phyloP scores from a whole-genome alignment of 176 grass and related monocot genomes.

The Pharus latifolius region DNA sequence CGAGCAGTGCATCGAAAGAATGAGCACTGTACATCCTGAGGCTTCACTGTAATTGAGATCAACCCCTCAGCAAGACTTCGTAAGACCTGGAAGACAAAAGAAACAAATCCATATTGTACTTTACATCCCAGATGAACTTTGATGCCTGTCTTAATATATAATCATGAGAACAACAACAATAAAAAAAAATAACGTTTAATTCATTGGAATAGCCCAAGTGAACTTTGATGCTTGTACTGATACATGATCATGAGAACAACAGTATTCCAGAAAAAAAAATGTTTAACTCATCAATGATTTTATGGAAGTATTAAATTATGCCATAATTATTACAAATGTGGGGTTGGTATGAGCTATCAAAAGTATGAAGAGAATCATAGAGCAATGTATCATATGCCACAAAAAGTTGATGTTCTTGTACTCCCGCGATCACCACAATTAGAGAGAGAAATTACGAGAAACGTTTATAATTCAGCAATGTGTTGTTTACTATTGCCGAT shows the following conservation, averaged over 20 bases:
- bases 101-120: background rate
- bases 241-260: background rate
- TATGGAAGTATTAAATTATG: background rate
- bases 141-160: background rate
- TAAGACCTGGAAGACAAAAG: slow-evolving; percentile 52
- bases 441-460: background rate
- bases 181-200: too few species aligned
- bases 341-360: background rate
- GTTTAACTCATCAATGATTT: slow-evolving; percentile 4
- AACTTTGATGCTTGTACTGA: slow-evolving; percentile 6
- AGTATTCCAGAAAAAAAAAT: too few species aligned
- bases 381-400: background rate
- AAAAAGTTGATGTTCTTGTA: background rate
- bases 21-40: slow-evolving; percentile 72
- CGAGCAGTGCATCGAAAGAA: slow-evolving; percentile 68
- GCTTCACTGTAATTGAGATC: slow-evolving; percentile 55
- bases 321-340: slow-evolving; percentile 11
- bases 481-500: slow-evolving; percentile 10
- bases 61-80: slow-evolving; percentile 65
- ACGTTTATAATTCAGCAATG: background rate
- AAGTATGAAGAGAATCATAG: background rate
- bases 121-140: background rate
- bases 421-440: too few species aligned
- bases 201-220: too few species aligned
- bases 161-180: background rate